These are phyloP conservation scores for Mollisiaceae sp. DNA, from an alignment of 2,329 filamentous ascomycete genomes.

Conservation along the genomic window DNA sequence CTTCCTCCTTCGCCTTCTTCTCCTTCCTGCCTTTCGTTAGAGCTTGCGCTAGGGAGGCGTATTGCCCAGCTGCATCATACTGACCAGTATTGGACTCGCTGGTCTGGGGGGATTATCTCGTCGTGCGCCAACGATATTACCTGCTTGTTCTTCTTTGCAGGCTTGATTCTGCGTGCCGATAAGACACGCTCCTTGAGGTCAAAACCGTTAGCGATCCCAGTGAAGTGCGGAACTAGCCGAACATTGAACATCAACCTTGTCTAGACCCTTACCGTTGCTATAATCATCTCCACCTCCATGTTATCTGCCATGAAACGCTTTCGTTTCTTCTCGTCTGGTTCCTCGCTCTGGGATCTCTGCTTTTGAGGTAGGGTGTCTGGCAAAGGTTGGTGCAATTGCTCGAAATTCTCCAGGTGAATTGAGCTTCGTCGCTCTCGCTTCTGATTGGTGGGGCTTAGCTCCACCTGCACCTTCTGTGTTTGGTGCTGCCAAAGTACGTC, in stretches of 20 bases:
- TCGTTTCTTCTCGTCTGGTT: background rate
- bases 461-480: background rate
- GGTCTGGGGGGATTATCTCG: background rate
- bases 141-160: background rate
- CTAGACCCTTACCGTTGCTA: background rate
- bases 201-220: background rate
- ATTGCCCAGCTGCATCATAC: background rate
- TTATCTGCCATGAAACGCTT: background rate
- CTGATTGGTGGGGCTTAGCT: background rate
- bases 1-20: conserved; percentile 8
- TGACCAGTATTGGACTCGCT: background rate
- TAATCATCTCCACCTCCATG: background rate
- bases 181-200: conserved; percentile 2
- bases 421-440: background rate
- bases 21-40: background rate
- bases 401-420: background rate
- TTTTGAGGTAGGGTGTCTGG: background rate
- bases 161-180: background rate
- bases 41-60: background rate
- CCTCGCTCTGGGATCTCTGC: background rate
- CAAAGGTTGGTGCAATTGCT: background rate
- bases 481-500: background rate
- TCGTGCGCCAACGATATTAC: background rate
- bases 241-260: conserved; percentile 1
- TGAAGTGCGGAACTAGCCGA: conserved; percentile 1